Percentiles rank a stretch among this genome's conserved stretches.
Conservation (phyloP, 176 grass and related monocot species). For the Thalia dealbata region DNA sequence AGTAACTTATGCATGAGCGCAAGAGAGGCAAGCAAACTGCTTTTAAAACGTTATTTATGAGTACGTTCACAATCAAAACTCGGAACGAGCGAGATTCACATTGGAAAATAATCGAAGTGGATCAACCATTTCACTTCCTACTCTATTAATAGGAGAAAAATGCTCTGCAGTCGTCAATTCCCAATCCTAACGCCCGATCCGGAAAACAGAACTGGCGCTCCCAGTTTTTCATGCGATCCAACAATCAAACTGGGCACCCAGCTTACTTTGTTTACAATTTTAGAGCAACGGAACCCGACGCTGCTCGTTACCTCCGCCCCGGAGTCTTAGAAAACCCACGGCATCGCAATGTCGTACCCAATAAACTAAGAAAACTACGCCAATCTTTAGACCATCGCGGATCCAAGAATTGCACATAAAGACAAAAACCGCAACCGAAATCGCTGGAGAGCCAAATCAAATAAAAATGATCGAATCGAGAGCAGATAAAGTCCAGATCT, state of each 20-base stretch:
- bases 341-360: background rate
- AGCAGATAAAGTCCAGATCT: background rate
- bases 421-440: background rate
- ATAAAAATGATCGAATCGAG: background rate
- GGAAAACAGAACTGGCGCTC: background rate
- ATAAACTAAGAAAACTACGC: background rate
- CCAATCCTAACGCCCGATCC: background rate
- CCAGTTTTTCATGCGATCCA: background rate
- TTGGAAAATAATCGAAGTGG: background rate
- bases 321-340: background rate
- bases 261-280: background rate
- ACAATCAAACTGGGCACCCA: background rate
- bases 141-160: background rate
- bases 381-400: background rate
- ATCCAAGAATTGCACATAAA: background rate
- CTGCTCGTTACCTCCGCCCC: background rate
- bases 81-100: background rate
- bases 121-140: background rate
- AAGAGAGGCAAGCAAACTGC: background rate
- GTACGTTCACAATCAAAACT: background rate
- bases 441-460: background rate
- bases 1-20: slow-evolving; percentile 7
- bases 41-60: background rate
- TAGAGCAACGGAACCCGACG: background rate
- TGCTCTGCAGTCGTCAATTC: background rate